Base-by-base conservation (phyloP, 108 stramenopile genomes). In the Pseudonitzschia pungens region DNA sequence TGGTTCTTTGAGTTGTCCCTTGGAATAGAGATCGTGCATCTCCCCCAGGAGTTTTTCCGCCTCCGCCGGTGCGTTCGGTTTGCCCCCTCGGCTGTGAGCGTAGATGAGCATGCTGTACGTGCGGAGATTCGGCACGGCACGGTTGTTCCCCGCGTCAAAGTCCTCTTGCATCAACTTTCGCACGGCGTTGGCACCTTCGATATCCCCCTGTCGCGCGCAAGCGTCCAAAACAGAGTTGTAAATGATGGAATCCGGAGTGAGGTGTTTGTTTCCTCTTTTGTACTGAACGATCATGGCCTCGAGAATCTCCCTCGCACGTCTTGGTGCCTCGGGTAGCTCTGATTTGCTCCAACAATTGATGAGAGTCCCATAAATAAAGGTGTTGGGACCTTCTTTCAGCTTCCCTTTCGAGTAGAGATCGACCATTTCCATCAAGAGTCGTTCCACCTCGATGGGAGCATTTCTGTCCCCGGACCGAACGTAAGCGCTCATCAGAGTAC, bases 191-290 rank as follows among this genome's bases (percentile, higher is more conserved):
- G 57, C 57, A 22, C 57, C 57, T 27, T 58, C 0, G 14, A 31
- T 18, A 27, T 58, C 57, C 0, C 57, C 57, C 16, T 31, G 57
- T 18, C 29, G 12, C 27, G 57, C 57, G 14, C 31, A 58, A 27
- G 57, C 57, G 14, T 58, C 22, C 0, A 58, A 15, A 0, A 58
- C 57, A 0, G 29, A 0, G 27, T 14, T 31, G 22, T 58, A 86
- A n/a, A 68, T 65, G 10, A 45, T 40, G 42, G 73, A 71, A 73
- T 65, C 33, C 70, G 75, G 53, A 68, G 84, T 22, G 5, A 31
- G 29, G 27, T 28, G 29, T 15, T 58, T 31, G 57, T 58, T 27
- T 28, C 57, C 57, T 0, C 27, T 31, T 58, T 58, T 31, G 83
- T 21, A 65, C 60, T 36, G 81, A 75, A 53, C 57, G 68, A 58